Percentiles rank a stretch among this genome's conserved stretches.
phyloP scores from a whole-genome alignment of 768 basidiomycete genomes.

The Termitomyces sp. region DNA sequence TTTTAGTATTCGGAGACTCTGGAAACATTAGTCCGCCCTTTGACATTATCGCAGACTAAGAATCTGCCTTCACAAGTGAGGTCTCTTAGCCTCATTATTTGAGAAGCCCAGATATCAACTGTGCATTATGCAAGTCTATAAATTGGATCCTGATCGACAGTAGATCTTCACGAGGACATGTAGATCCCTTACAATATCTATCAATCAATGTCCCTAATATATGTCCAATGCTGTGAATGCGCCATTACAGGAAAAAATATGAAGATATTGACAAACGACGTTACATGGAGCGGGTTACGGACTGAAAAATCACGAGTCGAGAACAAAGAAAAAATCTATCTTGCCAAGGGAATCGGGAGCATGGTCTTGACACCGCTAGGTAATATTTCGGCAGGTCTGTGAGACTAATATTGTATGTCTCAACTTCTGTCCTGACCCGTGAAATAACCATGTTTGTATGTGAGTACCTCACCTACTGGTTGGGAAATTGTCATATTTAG shows the following conservation, averaged over 20 bases:
- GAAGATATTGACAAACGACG: background rate
- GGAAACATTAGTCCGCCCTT: conserved; percentile 37
- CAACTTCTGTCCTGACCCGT: too few species aligned
- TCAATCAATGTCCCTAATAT: background rate
- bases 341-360: background rate
- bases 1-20: conserved; percentile 43
- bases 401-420: too few species aligned
- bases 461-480: too few species aligned
- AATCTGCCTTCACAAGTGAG: background rate
- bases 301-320: background rate
- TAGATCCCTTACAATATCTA: background rate
- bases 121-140: background rate
- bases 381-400: too few species aligned
- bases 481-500: too few species aligned
- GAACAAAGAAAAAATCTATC: background rate
- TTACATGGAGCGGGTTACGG: background rate
- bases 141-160: background rate
- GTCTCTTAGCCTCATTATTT: background rate
- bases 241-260: background rate
- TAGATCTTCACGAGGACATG: too few species aligned
- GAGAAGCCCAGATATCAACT: too few species aligned
- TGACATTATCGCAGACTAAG: conserved; percentile 18
- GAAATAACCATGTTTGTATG: too few species aligned
- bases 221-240: background rate
- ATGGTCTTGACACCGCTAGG: background rate